These are phyloP conservation scores for Spizellomyces punctatus DNA, from an alignment of 192 early-diverging fungal genomes.

Conservation along the genomic window DNA sequence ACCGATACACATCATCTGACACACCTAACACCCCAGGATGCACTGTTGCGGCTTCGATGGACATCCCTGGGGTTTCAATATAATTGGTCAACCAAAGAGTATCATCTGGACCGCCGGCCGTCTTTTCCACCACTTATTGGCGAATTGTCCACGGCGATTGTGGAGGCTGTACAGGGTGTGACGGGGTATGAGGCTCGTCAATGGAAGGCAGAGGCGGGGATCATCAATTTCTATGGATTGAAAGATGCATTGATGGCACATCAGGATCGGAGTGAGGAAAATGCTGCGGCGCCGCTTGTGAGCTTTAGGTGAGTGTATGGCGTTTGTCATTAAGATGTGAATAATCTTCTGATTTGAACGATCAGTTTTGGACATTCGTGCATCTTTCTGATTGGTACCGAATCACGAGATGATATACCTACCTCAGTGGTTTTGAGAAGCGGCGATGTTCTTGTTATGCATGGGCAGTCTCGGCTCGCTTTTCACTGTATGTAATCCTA, in stretches of 20 bases:
- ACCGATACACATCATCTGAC: slow-evolving; percentile 30
- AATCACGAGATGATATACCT: slow-evolving; percentile 67
- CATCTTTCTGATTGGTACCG: slow-evolving; percentile 81
- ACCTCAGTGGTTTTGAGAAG: slow-evolving; percentile 75
- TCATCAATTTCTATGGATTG: slow-evolving; percentile 90
- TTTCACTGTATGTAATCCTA: slow-evolving; percentile 72
- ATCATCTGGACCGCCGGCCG: slow-evolving; percentile 67
- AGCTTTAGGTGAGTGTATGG: slow-evolving; percentile 38
- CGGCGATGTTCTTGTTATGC: slow-evolving; percentile 91
- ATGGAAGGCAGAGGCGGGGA: slow-evolving; percentile 84
- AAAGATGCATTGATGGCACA: slow-evolving; percentile 86
- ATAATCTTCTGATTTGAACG: slow-evolving; percentile 12
- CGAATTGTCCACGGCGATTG: slow-evolving; percentile 65
- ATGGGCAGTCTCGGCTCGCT: slow-evolving; percentile 68
- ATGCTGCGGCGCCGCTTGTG: slow-evolving; percentile 79
- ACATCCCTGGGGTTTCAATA: slow-evolving; percentile 52
- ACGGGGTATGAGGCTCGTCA: slow-evolving; percentile 61
- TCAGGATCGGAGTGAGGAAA: slow-evolving; percentile 88
- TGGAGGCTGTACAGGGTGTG: slow-evolving; percentile 57
- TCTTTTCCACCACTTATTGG: slow-evolving; percentile 72
- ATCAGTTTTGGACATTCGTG: slow-evolving; percentile 73
- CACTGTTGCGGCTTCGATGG: slow-evolving; percentile 46
- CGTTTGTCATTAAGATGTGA: slow-evolving; percentile 3
- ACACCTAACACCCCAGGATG: slow-evolving; percentile 26
- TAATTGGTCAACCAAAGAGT: slow-evolving; percentile 56